A percentile compares a stretch with the other conserved stretches of the same genome.
These are phyloP conservation scores for Raphanus hybrid DNA, from an alignment of 441 rosid genomes.

Conservation along the genomic window DNA sequence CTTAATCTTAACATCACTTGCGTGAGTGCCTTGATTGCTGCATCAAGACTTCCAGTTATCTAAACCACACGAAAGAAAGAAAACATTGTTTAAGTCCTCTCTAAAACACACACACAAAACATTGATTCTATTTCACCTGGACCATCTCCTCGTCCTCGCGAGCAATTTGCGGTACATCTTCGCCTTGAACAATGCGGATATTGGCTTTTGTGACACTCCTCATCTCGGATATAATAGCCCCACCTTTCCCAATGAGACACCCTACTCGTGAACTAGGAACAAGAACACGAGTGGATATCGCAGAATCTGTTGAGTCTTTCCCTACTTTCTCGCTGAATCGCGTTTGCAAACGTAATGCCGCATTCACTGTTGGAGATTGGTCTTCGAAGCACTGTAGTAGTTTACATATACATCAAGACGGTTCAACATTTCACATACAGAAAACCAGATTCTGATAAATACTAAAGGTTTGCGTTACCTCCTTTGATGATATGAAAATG, in stretches of 20 bases:
- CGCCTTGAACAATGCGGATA: conserved; percentile 55
- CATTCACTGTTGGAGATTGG: conserved; percentile 60
- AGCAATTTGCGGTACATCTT: conserved; percentile 56
- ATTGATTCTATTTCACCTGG: conserved; percentile 49
- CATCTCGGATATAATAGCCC: conserved; percentile 65
- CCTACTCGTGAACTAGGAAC: conserved; percentile 70
- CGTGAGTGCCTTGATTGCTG: conserved; percentile 64
- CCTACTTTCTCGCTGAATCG: conserved; percentile 68
- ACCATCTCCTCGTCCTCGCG: conserved; percentile 64
- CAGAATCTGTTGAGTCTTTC: conserved; percentile 59
- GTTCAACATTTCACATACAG: conserved; percentile 9
- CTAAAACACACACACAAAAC: neutral
- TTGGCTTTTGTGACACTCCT: conserved; percentile 58
- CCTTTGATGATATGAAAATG: conserved; percentile 55
- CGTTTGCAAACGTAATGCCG: conserved; percentile 68
- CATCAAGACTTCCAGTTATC: conserved; percentile 71
- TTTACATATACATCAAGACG: conserved; percentile 1
- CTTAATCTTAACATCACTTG: conserved; percentile 64
- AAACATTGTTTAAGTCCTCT: conserved; percentile 12
- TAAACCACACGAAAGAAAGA: conserved; percentile 30
- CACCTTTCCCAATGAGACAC: conserved; percentile 78
- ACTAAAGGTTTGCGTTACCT: conserved; percentile 43
- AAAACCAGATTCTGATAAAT: neutral
- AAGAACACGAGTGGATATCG: conserved; percentile 64
- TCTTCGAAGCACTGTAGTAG: conserved; percentile 57